phyloP scores from a whole-genome alignment of 352 stramenopile species.

The Pythium folliculosum region DNA sequence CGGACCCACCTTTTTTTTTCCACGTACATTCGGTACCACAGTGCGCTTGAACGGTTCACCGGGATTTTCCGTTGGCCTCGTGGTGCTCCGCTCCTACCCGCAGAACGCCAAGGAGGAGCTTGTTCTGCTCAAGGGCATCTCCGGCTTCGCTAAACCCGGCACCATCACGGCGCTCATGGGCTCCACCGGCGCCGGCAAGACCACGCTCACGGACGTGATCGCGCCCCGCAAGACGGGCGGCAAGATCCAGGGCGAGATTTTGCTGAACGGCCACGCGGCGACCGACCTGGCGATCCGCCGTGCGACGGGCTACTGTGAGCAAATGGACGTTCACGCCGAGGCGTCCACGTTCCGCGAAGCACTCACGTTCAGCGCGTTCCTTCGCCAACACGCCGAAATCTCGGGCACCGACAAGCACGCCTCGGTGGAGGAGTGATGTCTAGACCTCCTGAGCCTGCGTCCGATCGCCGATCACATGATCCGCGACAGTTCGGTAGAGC shows the following conservation, averaged over 20 bases:
- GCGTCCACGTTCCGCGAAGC: slow-evolving; percentile 92
- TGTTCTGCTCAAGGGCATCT: slow-evolving; percentile 57
- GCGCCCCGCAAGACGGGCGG: slow-evolving; percentile 91
- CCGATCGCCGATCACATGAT: slow-evolving; percentile 45
- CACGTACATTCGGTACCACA: too few relatives aligned
- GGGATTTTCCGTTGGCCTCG: too few relatives aligned
- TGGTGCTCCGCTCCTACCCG: slow-evolving; percentile 8
- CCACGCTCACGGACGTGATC: slow-evolving; percentile 95
- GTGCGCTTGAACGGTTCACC: too few relatives aligned
- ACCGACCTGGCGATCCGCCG: slow-evolving; percentile 49
- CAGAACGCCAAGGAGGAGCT: slow-evolving; percentile 32
- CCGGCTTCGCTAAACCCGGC: slow-evolving; percentile 46
- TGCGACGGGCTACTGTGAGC: slow-evolving; percentile 50
- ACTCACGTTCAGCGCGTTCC: slow-evolving; percentile 90
- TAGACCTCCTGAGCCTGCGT: slow-evolving; percentile 37
- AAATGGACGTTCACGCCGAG: slow-evolving; percentile 89
- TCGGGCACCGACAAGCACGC: slow-evolving; percentile 33
- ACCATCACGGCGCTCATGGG: slow-evolving; percentile 75
- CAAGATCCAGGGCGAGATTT: slow-evolving; percentile 81
- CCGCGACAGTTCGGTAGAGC: slow-evolving; percentile 39
- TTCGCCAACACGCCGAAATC: slow-evolving; percentile 55
- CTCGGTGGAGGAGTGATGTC: slow-evolving; percentile 45
- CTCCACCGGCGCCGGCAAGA: slow-evolving; percentile 86
- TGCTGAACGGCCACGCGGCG: slow-evolving; percentile 88
- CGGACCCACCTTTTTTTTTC: too few relatives aligned